These are phyloP conservation scores for Cladosporium velox DNA, from an alignment of 2,329 filamentous ascomycete species.

Conservation along the genomic window DNA sequence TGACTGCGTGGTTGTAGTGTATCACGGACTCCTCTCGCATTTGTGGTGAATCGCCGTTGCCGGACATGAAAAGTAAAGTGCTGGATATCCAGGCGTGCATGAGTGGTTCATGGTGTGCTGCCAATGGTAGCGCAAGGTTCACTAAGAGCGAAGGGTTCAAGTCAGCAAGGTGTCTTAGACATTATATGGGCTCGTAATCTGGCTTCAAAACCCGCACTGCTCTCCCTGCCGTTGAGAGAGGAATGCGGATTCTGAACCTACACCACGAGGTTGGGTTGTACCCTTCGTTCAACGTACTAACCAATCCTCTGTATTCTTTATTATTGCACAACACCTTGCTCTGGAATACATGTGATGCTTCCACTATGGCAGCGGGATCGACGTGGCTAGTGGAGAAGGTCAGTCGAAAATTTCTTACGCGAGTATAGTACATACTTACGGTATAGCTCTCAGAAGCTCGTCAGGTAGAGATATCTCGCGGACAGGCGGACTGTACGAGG, in stretches of 20 bases:
- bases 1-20: slow-evolving; percentile 25
- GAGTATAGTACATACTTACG: slow-evolving; percentile 19
- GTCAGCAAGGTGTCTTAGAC: no score
- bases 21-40: slow-evolving; percentile 23
- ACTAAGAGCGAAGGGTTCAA: neutral
- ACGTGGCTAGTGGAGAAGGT: slow-evolving; percentile 9
- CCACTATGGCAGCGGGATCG: slow-evolving; percentile 17
- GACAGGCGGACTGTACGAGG: neutral
- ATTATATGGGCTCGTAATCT: no score
- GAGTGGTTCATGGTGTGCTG: slow-evolving; percentile 22
- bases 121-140: slow-evolving; percentile 21
- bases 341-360: slow-evolving; percentile 24
- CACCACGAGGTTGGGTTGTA: no score
- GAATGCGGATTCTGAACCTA: no score
- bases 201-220: no score
- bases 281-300: neutral
- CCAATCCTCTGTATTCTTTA: slow-evolving; percentile 21
- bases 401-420: neutral
- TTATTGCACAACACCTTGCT: slow-evolving; percentile 23
- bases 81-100: slow-evolving; percentile 28
- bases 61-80: slow-evolving; percentile 21
- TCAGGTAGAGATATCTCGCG: slow-evolving; percentile 2
- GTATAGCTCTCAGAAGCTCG: slow-evolving; percentile 18
- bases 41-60: neutral
- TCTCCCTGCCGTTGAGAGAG: no score